phyloP scores from a whole-genome alignment of 2,329 filamentous ascomycete genomes.

The Fusarium fujikuroi region DNA sequence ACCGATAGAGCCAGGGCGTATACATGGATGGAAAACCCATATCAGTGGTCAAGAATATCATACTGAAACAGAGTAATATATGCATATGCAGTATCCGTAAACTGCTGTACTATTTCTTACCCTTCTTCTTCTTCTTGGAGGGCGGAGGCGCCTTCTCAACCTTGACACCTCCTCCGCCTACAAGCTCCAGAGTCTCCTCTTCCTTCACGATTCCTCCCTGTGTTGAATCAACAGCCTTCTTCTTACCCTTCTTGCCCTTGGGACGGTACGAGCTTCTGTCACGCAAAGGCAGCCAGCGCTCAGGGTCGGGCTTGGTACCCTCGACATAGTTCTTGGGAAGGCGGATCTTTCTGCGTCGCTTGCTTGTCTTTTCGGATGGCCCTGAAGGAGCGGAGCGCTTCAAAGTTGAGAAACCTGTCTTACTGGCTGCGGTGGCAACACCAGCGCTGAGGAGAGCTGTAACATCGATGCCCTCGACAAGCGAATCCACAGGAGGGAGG shows the following conservation, averaged over 20 bases:
- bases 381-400: constrained; percentile 61
- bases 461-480: constrained; percentile 70
- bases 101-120: constrained; percentile 59
- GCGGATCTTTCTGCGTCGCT: constrained; percentile 69
- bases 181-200: constrained; percentile 72
- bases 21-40: neutral
- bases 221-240: constrained; percentile 79
- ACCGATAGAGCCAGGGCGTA: neutral
- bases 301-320: constrained; percentile 84
- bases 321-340: constrained; percentile 80
- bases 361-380: constrained; percentile 55
- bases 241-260: constrained; percentile 92
- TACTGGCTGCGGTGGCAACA: constrained; percentile 58
- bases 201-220: constrained; percentile 87
- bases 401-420: constrained; percentile 52
- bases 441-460: constrained; percentile 73
- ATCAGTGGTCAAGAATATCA: neutral
- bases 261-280: constrained; percentile 90
- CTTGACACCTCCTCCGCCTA: constrained; percentile 72
- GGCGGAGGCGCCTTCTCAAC: constrained; percentile 66
- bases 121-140: constrained; percentile 63
- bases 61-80: neutral
- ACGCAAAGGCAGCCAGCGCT: constrained; percentile 91
- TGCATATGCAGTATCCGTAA: constrained; percentile 1
- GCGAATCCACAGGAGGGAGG: constrained; percentile 70